Evolutionary conservation across 805 yeast species (phyloP).

Genomic region (Yarrowia sp.): DNA sequence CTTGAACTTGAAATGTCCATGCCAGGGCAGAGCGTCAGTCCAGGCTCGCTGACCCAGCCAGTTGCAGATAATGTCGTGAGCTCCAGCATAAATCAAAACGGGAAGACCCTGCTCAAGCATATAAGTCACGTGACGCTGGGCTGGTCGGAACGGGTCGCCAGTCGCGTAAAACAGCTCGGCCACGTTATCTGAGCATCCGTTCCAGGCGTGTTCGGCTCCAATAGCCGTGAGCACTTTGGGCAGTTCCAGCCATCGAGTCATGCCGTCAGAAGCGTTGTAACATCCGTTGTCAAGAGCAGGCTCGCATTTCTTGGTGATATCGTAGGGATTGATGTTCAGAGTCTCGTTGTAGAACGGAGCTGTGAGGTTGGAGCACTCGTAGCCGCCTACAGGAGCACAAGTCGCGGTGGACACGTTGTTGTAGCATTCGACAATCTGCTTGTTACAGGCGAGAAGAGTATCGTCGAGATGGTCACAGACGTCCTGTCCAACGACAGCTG

Average conservation of each 20-base stretch:
- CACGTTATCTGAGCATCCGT: constrained; percentile 6
- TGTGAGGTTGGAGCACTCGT: not conserved
- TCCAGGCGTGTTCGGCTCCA: constrained; percentile 36
- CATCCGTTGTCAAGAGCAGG: constrained; percentile 31
- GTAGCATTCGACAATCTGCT: not conserved
- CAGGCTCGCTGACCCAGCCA: constrained; percentile 92
- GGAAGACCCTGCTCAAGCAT: constrained; percentile 69
- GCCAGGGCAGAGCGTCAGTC: constrained; percentile 74
- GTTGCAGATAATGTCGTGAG: constrained; percentile 89
- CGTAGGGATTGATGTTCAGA: constrained; percentile 29
- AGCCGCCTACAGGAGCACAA: constrained; percentile 11
- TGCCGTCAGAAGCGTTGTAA: not conserved
- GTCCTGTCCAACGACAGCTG: constrained; percentile 73
- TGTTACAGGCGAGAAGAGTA: constrained; percentile 1
- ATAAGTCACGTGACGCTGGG: constrained; percentile 62
- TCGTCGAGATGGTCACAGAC: constrained; percentile 61
- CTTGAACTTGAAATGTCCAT: constrained; percentile 59
- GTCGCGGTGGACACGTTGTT: not conserved
- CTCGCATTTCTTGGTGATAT: constrained; percentile 22
- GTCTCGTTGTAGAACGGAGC: constrained; percentile 31
- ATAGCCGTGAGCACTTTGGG: constrained; percentile 7
- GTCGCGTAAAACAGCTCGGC: constrained; percentile 44
- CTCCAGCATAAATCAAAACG: constrained; percentile 89
- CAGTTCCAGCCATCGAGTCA: constrained; percentile 24
- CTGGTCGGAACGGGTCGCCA: constrained; percentile 73